Evolutionary conservation across 208 protist species (phyloP).

Genomic region (Vickermania ingenoplastis): DNA sequence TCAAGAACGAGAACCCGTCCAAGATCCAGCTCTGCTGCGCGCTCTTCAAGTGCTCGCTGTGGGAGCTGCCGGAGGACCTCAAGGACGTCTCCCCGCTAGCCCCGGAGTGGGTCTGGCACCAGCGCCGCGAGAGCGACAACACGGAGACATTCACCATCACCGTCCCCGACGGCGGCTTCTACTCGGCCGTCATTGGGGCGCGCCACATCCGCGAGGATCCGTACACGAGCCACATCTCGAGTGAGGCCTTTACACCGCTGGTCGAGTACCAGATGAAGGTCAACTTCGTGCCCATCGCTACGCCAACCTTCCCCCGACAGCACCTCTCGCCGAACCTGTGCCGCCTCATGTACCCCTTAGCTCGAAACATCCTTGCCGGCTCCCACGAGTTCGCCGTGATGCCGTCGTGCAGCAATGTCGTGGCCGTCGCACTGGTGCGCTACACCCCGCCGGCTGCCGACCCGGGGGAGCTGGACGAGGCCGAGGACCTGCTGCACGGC

Average conservation of each 20-base stretch:
- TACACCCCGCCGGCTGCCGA: background rate
- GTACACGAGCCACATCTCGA: conserved; percentile 37
- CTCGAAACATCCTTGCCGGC: conserved; percentile 32
- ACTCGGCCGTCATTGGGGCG: conserved; percentile 59
- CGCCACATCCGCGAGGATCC: conserved; percentile 55
- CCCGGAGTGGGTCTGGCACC: conserved; percentile 75
- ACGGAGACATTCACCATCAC: conserved; percentile 74
- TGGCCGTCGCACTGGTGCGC: conserved; percentile 50
- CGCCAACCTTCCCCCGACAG: conserved; percentile 60
- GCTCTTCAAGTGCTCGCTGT: conserved; percentile 51
- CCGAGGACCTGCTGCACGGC: background rate
- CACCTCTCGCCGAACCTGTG: conserved; percentile 57
- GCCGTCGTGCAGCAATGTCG: conserved; percentile 76
- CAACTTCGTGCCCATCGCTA: conserved; percentile 47
- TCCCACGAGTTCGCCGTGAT: conserved; percentile 47
- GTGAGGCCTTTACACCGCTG: conserved; percentile 36
- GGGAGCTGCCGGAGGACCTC: conserved; percentile 38
- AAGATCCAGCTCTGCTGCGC: conserved; percentile 64
- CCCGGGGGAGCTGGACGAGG: background rate
- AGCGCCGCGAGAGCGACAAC: conserved; percentile 44
- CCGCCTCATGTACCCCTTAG: conserved; percentile 58
- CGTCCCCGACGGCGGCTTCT: conserved; percentile 62
- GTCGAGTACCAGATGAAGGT: conserved; percentile 64
- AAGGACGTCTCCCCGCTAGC: conserved; percentile 18
- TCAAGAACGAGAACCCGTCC: conserved; percentile 41